Conservation (phyloP, 2,329 filamentous ascomycete species). For the Balansia obtecta region DNA sequence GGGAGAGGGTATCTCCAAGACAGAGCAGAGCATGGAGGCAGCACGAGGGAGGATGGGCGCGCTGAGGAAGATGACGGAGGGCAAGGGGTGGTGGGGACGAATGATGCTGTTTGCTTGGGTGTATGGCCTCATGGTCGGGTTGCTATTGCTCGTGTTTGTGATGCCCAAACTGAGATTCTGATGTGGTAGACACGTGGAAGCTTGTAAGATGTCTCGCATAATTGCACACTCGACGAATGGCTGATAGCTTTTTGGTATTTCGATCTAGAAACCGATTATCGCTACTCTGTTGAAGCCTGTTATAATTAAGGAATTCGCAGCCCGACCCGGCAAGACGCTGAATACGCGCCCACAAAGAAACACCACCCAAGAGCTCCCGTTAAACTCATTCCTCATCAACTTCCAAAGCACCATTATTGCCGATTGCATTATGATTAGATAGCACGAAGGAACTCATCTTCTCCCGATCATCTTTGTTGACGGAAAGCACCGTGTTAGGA, state of each 20-base stretch:
- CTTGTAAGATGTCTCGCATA: background rate
- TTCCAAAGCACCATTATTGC: background rate
- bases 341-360: too few relatives aligned
- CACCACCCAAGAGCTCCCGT: background rate
- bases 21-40: slow-evolving; percentile 60
- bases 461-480: background rate
- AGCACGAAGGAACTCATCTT: background rate
- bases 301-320: background rate
- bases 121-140: slow-evolving; percentile 64
- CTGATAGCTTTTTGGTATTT: background rate
- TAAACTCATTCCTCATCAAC: background rate
- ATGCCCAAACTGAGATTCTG: slow-evolving; percentile 81
- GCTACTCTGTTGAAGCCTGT: background rate
- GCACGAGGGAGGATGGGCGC: slow-evolving; percentile 67
- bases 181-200: slow-evolving; percentile 9
- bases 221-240: background rate
- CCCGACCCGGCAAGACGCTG: too few relatives aligned
- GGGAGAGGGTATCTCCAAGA: slow-evolving; percentile 64
- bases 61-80: slow-evolving; percentile 71
- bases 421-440: background rate
- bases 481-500: background rate
- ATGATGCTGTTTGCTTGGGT: slow-evolving; percentile 79
- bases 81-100: slow-evolving; percentile 74
- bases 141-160: slow-evolving; percentile 71
- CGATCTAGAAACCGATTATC: background rate